phyloP scores from a whole-genome alignment of 2,329 filamentous ascomycete species.

The Aspergillus thermomutatus region DNA sequence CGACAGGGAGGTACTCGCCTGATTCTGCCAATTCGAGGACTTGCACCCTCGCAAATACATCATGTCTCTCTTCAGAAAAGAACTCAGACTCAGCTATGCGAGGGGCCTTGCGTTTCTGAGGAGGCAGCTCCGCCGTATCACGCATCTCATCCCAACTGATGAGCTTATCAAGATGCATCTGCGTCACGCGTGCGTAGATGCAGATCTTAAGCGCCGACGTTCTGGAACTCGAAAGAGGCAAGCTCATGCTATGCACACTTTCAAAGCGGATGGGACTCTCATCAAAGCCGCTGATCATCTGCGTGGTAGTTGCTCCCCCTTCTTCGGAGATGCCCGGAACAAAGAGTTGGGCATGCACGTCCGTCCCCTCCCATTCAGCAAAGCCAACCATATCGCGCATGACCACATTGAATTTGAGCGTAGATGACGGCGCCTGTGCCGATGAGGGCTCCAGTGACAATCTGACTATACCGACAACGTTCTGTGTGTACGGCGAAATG shows the following conservation, averaged over 20 bases:
- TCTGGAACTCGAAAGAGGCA: slow-evolving; percentile 73
- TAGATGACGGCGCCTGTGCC: slow-evolving; percentile 85
- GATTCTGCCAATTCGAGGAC: slow-evolving; percentile 88
- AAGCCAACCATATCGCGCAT: slow-evolving; percentile 97
- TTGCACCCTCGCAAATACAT: slow-evolving; percentile 83
- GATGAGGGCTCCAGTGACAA: slow-evolving; percentile 90
- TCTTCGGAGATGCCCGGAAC: slow-evolving; percentile 86
- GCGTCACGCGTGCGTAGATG: slow-evolving; percentile 84
- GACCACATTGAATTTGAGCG: slow-evolving; percentile 95
- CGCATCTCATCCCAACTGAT: slow-evolving; percentile 99
- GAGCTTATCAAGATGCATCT: slow-evolving; percentile 94
- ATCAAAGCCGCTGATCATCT: slow-evolving; percentile 91
- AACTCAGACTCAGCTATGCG: slow-evolving; percentile 90
- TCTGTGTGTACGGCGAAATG: slow-evolving; percentile 85
- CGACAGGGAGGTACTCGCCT: slow-evolving; percentile 86
- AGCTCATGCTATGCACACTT: slow-evolving; percentile 96
- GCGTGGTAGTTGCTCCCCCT: slow-evolving; percentile 88
- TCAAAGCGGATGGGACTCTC: slow-evolving; percentile 91
- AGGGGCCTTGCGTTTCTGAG: slow-evolving; percentile 58
- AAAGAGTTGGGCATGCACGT: slow-evolving; percentile 96
- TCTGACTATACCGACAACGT: slow-evolving; percentile 85
- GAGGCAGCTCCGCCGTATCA: slow-evolving; percentile 59
- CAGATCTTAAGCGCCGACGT: slow-evolving; percentile 78
- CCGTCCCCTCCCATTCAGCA: slow-evolving; percentile 88
- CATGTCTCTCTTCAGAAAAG: slow-evolving; percentile 88